A percentile compares a stretch with the other conserved stretches of the same genome.
Conservation (phyloP, 2,329 filamentous ascomycete genomes). For the Waltergamsia citrina region DNA sequence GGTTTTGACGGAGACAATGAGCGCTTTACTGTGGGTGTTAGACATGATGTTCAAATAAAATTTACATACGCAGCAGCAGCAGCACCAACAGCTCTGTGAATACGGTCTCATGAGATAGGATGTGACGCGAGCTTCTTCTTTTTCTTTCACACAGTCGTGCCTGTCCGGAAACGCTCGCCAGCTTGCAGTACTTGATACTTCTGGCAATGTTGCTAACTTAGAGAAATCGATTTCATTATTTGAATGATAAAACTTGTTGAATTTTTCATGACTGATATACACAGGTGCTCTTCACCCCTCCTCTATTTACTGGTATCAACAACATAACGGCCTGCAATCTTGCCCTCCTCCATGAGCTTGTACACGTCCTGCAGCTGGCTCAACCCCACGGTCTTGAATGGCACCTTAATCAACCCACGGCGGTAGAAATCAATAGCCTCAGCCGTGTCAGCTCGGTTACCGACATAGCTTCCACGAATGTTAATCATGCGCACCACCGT, state of each 20-base stretch:
- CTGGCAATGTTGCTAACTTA: too few species aligned
- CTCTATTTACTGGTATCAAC: constrained; percentile 60
- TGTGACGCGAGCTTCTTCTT: too few species aligned
- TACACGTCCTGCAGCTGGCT: constrained; percentile 75
- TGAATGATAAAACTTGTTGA: too few species aligned
- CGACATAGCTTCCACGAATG: constrained; percentile 91
- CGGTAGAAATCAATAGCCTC: constrained; percentile 89
- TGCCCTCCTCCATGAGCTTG: constrained; percentile 59
- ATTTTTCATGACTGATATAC: too few species aligned
- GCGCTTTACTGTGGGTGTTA: not conserved
- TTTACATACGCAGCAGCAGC: too few species aligned
- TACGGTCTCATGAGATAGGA: too few species aligned
- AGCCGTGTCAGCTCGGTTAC: constrained; percentile 77
- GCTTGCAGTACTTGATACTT: too few species aligned
- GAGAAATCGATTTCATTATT: too few species aligned
- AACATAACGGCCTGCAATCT: constrained; percentile 72
- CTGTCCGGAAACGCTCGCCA: too few species aligned
- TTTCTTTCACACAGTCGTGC: too few species aligned
- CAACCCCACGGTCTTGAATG: constrained; percentile 77
- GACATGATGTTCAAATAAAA: constrained; percentile 2
- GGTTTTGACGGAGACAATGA: not conserved
- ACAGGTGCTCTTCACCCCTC: too few species aligned
- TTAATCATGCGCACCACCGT: constrained; percentile 82
- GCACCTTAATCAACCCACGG: constrained; percentile 74
- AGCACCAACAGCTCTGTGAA: too few species aligned